These are phyloP conservation scores for Mycoemilia scoparia DNA, from an alignment of 192 early-diverging fungal genomes.

Conservation along the genomic window DNA sequence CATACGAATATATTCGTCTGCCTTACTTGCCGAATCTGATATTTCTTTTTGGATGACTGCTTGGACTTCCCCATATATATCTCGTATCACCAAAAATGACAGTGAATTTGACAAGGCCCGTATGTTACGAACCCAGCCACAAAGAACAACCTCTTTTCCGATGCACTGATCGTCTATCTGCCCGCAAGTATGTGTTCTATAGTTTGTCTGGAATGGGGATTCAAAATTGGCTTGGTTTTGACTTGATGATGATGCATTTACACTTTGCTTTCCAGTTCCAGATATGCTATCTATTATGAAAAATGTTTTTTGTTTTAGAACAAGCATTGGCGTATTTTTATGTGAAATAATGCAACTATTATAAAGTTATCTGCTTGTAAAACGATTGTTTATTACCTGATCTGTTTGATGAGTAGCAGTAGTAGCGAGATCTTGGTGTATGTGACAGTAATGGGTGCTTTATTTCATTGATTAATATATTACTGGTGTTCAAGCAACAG, in stretches of 20 bases:
- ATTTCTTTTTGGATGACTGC: constrained; percentile 34
- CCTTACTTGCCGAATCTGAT: neutral
- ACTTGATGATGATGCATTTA: neutral
- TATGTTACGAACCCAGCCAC: constrained; percentile 50
- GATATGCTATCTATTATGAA: neutral
- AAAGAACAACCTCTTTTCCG: constrained; percentile 45
- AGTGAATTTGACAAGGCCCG: constrained; percentile 51
- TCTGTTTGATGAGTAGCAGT: neutral
- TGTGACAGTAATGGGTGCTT: neutral
- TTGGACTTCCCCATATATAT: constrained; percentile 57
- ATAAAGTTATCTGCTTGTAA: no score
- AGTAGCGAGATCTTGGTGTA: neutral
- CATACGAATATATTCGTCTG: neutral
- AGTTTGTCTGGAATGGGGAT: constrained; percentile 9
- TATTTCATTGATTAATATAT: no score
- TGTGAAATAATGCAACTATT: no score
- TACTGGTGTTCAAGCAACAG: no score
- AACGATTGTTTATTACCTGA: neutral
- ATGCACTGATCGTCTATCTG: constrained; percentile 37
- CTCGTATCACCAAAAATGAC: constrained; percentile 61
- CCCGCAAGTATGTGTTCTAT: constrained; percentile 65
- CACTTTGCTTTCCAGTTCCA: neutral
- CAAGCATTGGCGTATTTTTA: no score
- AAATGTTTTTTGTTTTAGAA: no score
- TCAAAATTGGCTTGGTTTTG: neutral